Conservation (phyloP, 257 asterid species). For the Scutellaria minor region DNA sequence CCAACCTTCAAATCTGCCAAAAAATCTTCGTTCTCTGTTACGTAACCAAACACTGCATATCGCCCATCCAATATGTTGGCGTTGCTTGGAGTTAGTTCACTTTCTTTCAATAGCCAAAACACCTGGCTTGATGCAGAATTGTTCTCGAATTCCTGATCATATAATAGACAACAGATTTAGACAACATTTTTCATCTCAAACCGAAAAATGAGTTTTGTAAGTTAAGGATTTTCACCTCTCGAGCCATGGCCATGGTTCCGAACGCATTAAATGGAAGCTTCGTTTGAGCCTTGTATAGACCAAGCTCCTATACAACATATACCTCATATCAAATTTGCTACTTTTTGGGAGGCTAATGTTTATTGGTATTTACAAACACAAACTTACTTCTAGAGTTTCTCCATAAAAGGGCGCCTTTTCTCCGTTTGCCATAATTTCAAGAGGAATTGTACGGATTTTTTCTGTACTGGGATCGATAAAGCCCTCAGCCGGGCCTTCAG, state of each 20-base stretch:
- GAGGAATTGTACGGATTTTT: slow-evolving; percentile 82
- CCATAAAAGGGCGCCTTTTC: slow-evolving; percentile 93
- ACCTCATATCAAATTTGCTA: slow-evolving; percentile 24
- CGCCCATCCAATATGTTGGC: slow-evolving; percentile 97
- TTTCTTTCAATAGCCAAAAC: slow-evolving; percentile 96
- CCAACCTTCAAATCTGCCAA: slow-evolving; percentile 97
- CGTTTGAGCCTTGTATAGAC: slow-evolving; percentile 98
- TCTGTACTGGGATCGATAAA: slow-evolving; percentile 96
- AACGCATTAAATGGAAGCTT: slow-evolving; percentile 97
- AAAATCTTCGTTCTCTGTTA: slow-evolving; percentile 79
- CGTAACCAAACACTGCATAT: slow-evolving; percentile 85
- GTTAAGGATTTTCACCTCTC: slow-evolving; percentile 67
- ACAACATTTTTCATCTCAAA: background rate
- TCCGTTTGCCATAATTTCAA: slow-evolving; percentile 87
- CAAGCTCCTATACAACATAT: slow-evolving; percentile 73
- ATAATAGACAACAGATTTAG: slow-evolving; percentile 19
- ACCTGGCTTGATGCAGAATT: slow-evolving; percentile 98
- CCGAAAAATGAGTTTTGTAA: background rate
- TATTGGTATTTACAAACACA: background rate
- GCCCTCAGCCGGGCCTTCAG: slow-evolving; percentile 99
- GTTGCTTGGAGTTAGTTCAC: slow-evolving; percentile 98
- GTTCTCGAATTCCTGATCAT: slow-evolving; percentile 84
- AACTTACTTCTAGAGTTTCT: slow-evolving; percentile 87
- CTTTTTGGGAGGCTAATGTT: background rate
- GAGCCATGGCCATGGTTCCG: slow-evolving; percentile 99